Conservation (phyloP, 306 rosid genomes). For the Purshia tridentata region DNA sequence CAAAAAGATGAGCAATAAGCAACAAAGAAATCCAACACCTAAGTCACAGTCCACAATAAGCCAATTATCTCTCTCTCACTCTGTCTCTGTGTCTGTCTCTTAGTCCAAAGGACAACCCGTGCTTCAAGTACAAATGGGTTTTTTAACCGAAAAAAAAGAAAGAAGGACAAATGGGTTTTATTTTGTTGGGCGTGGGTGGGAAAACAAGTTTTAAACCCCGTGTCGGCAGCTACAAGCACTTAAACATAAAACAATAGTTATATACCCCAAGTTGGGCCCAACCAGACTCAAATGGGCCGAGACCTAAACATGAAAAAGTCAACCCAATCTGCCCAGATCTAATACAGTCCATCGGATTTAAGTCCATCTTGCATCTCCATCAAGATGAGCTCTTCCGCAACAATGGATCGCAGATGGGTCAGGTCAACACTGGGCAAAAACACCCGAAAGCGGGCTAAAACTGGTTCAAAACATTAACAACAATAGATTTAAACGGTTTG, state of each 20-base stretch:
- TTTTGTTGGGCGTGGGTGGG: neutral
- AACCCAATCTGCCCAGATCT: constrained; percentile 25
- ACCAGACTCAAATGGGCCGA: constrained; percentile 23
- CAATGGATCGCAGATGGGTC: constrained; percentile 32
- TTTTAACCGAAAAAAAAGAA: too few relatives aligned
- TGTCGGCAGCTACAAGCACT: neutral
- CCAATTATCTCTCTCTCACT: neutral
- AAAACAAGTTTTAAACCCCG: neutral
- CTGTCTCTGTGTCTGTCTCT: too few relatives aligned
- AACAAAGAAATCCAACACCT: too few relatives aligned
- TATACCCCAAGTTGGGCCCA: constrained; percentile 31
- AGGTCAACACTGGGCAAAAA: constrained; percentile 19
- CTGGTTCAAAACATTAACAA: neutral
- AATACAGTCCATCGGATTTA: constrained; percentile 26
- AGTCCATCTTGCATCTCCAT: constrained; percentile 12
- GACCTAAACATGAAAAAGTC: constrained; percentile 4
- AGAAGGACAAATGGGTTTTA: neutral
- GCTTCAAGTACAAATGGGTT: too few relatives aligned
- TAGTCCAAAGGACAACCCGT: too few relatives aligned
- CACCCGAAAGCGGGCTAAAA: constrained; percentile 20
- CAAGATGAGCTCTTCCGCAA: constrained; percentile 18
- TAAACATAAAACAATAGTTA: neutral
- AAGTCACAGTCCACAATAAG: neutral
- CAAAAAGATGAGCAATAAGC: neutral
- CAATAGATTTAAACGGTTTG: constrained; percentile 17